Evolutionary conservation across 2,329 filamentous ascomycete genomes (phyloP).

Genomic region (Lecanicillium sp.): DNA sequence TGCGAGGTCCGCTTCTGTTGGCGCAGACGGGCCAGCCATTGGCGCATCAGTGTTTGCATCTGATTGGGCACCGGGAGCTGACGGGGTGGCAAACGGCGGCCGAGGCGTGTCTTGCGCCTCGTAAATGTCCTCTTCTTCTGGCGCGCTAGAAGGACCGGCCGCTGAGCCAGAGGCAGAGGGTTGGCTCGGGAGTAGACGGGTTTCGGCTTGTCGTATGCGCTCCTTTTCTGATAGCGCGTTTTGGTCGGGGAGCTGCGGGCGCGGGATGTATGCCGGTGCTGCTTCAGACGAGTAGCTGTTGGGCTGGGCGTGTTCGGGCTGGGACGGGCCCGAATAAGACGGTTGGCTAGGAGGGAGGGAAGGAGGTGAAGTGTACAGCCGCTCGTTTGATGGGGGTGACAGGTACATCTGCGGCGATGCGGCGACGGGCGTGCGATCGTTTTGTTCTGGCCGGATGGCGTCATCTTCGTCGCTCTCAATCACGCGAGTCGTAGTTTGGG

Average conservation of each 20-base stretch:
- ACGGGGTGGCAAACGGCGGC: constrained; percentile 10
- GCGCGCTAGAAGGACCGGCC: constrained; percentile 28
- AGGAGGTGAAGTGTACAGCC: constrained; percentile 11
- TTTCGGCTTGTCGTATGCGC: constrained; percentile 67
- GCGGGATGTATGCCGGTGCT: constrained; percentile 46
- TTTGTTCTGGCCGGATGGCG: constrained; percentile 15
- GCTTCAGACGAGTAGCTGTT: constrained; percentile 15
- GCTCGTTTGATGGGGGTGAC: constrained; percentile 27
- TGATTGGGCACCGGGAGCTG: constrained; percentile 9
- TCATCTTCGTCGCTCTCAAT: constrained; percentile 25
- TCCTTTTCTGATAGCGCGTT: constrained; percentile 73
- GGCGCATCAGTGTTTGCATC: constrained; percentile 7
- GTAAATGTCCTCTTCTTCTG: constrained; percentile 43
- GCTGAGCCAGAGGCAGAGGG: constrained; percentile 35
- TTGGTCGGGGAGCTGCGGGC: constrained; percentile 52
- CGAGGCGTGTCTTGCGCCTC: constrained; percentile 34
- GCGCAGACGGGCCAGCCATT: constrained; percentile 33
- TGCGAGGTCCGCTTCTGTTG: constrained; percentile 36
- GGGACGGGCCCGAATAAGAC: neutral
- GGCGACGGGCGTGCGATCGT: constrained; percentile 11
- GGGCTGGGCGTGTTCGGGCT: constrained; percentile 7
- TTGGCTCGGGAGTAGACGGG: constrained; percentile 71
- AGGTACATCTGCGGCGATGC: constrained; percentile 17
- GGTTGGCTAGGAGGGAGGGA: constrained; percentile 1
- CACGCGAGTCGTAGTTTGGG: constrained; percentile 19